Conservation (phyloP, 164 flowering plant species). For the Amborella trichopoda region DNA sequence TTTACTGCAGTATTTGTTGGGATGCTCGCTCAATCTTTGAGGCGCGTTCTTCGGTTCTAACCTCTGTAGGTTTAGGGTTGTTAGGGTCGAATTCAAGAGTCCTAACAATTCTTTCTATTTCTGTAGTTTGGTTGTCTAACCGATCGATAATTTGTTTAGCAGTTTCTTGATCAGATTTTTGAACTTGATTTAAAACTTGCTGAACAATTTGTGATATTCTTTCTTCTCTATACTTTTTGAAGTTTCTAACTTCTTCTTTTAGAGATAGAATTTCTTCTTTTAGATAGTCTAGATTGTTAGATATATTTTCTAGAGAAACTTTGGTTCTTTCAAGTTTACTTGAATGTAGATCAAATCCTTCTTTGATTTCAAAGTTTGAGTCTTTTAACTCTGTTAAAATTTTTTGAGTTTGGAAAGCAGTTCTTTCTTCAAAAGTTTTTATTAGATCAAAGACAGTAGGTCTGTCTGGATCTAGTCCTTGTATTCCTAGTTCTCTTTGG, state of each 20-base stretch:
- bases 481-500: too few species aligned
- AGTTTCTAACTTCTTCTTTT: neutral
- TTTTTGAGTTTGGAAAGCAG: too few species aligned
- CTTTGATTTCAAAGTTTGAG: too few species aligned
- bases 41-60: neutral
- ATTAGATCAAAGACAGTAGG: too few species aligned
- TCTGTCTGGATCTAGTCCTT: too few species aligned
- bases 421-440: too few species aligned
- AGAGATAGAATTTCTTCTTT: neutral
- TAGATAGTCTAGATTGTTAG: neutral
- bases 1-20: neutral
- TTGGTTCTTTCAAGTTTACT: neutral
- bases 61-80: neutral
- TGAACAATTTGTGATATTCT: neutral
- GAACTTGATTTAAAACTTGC: neutral
- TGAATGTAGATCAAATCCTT: neutral
- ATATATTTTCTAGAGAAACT: too few species aligned
- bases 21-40: neutral
- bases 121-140: neutral
- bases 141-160: neutral
- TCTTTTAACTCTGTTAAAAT: too few species aligned
- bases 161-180: neutral
- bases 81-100: neutral
- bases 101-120: neutral
- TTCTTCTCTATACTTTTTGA: neutral